phyloP scores from a whole-genome alignment of 2,329 filamentous ascomycete genomes.

The Scytalidium sp. region DNA sequence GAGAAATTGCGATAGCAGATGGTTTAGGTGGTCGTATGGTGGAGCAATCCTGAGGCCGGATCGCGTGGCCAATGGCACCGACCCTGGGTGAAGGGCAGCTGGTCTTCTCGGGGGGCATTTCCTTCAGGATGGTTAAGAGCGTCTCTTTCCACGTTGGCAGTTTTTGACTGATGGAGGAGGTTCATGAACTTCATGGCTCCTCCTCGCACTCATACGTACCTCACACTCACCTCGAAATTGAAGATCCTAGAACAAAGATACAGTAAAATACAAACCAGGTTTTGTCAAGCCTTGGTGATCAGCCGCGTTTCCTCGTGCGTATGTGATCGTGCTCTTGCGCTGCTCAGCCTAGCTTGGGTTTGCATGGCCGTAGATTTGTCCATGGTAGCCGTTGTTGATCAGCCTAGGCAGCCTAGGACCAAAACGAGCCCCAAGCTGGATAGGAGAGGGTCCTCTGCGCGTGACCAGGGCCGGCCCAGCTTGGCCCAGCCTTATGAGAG shows the following conservation, averaged over 20 bases:
- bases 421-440: too few species aligned
- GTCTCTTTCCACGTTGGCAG: background rate
- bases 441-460: too few species aligned
- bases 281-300: background rate
- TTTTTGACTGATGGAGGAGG: background rate
- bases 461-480: too few species aligned
- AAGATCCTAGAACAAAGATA: background rate
- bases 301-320: too few species aligned
- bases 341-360: too few species aligned
- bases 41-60: background rate
- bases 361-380: too few species aligned
- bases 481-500: background rate
- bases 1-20: background rate
- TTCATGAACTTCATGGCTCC: background rate
- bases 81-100: background rate
- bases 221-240: background rate
- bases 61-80: background rate
- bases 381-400: too few species aligned
- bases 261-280: background rate
- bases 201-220: too few species aligned
- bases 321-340: too few species aligned
- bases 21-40: background rate
- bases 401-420: too few species aligned
- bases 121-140: background rate
- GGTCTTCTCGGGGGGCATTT: background rate